Conservation (phyloP, 306 rosid species). For the Prunus mira region DNA sequence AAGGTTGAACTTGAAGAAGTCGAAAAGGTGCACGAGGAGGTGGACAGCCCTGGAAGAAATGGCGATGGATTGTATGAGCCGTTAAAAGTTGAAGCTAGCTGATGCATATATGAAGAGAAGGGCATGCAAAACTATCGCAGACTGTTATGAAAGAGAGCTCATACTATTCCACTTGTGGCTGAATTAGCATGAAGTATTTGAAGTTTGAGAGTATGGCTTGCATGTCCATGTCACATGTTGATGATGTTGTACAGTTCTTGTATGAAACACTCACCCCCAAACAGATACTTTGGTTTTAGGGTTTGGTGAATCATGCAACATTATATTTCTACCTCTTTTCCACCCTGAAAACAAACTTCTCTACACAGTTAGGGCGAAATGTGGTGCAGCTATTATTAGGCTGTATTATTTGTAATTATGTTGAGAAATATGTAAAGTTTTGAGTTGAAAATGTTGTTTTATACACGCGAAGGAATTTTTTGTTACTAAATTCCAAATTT, state of each 20-base stretch:
- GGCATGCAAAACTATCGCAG: background rate
- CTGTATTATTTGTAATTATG: background rate
- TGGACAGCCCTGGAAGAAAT: background rate
- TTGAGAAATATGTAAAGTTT: background rate
- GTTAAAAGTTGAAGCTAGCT: conserved; percentile 5
- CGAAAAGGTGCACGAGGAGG: background rate
- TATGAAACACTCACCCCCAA: background rate
- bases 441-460: background rate
- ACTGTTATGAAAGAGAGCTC: background rate
- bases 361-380: background rate
- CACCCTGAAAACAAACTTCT: background rate
- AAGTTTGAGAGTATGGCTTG: background rate
- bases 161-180: background rate
- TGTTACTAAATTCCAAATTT: background rate
- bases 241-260: background rate
- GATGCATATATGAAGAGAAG: background rate
- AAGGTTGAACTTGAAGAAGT: conserved; percentile 10
- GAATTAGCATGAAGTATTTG: background rate
- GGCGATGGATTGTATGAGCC: background rate
- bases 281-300: background rate
- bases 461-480: background rate
- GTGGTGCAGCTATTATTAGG: background rate
- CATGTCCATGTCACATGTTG: background rate
- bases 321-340: background rate
- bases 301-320: background rate